A percentile compares a stretch with the other conserved stretches of the same genome.
phyloP scores from a whole-genome alignment of 441 rosid species.

The Brassica hybrid region DNA sequence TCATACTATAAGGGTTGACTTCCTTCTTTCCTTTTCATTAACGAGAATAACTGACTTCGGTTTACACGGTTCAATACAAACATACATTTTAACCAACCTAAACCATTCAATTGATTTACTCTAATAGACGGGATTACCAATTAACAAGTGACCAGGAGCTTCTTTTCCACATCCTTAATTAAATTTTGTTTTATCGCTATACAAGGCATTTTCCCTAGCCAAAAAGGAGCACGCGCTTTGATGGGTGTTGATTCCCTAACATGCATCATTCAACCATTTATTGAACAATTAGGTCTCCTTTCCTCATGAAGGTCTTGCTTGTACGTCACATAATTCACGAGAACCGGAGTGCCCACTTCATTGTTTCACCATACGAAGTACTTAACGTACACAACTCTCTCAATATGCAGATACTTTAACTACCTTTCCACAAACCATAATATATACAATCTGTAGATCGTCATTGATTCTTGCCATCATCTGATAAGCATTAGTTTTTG shows the following conservation, averaged over 20 bases:
- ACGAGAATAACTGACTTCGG: no score
- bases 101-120: no score
- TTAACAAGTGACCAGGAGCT: no score
- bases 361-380: background rate
- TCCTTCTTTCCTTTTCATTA: no score
- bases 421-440: background rate
- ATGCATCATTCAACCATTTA: background rate
- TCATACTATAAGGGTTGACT: no score
- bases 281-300: background rate
- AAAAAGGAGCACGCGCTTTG: background rate
- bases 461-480: background rate
- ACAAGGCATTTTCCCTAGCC: background rate
- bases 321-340: slow-evolving; percentile 13
- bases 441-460: slow-evolving; percentile 9
- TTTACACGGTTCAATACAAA: no score
- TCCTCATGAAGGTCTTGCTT: background rate
- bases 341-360: background rate
- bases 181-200: no score
- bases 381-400: background rate
- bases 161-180: no score
- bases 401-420: background rate
- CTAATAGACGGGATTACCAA: no score
- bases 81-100: no score
- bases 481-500: background rate
- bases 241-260: background rate